Evolutionary conservation across 345 rosid genomes (phyloP).

Genomic region (Nephelium lappaceum): DNA sequence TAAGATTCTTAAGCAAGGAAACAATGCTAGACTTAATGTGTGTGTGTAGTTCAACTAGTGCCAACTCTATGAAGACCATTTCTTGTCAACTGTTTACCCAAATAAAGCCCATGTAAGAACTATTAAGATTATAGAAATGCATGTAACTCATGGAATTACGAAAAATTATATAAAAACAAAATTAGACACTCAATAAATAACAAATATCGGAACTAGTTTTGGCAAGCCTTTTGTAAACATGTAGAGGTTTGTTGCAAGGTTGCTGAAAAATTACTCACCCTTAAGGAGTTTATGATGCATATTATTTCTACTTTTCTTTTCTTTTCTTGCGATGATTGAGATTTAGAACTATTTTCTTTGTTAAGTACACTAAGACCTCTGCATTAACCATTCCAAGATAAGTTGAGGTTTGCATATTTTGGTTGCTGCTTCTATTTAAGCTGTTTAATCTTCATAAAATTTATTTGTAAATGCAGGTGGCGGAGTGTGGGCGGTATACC

Average conservation of each 20-base stretch:
- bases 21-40: neutral
- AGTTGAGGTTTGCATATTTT: neutral
- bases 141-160: neutral
- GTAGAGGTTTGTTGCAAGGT: neutral
- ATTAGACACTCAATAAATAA: neutral
- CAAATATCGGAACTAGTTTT: neutral
- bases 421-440: neutral
- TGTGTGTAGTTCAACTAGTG: neutral
- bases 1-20: neutral
- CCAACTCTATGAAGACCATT: neutral
- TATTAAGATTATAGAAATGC: neutral
- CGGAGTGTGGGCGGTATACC: slow-evolving; percentile 84
- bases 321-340: neutral
- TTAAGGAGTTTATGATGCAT: neutral
- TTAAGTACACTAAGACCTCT: neutral
- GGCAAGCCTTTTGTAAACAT: neutral
- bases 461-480: slow-evolving; percentile 61
- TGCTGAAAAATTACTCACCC: neutral
- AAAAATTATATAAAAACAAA: neutral
- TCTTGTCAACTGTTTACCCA: neutral
- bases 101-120: neutral
- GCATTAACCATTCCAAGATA: neutral
- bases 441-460: slow-evolving; percentile 15
- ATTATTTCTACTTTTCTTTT: neutral
- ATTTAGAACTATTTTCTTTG: neutral